Evolutionary conservation across 2,329 filamentous ascomycete species (phyloP).

Genomic region (Aureobasidium sp.): DNA sequence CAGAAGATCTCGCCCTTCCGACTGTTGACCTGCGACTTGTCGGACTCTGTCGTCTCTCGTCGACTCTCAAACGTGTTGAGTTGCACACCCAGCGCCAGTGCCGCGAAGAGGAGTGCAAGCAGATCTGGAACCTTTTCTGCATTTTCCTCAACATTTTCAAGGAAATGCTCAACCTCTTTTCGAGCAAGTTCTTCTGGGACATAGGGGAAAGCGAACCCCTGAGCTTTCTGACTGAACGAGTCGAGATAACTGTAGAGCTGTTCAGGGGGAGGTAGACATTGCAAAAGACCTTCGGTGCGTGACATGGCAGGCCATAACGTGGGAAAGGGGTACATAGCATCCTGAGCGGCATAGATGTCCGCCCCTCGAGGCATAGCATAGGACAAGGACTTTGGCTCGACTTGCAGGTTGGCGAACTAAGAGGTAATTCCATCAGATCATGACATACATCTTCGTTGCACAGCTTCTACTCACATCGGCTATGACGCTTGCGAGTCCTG

Average conservation of each 20-base stretch:
- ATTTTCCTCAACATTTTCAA: conserved; percentile 37
- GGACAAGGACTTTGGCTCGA: conserved; percentile 36
- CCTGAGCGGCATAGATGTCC: conserved; percentile 37
- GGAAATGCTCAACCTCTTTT: conserved; percentile 40
- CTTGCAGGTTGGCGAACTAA: conserved; percentile 39
- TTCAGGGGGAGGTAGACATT: conserved; percentile 33
- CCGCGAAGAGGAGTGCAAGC: conserved; percentile 43
- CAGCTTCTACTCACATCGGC: conserved; percentile 34
- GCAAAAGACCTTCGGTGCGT: conserved; percentile 31
- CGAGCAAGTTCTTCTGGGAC: conserved; percentile 38
- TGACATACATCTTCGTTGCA: not conserved
- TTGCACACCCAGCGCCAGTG: conserved; percentile 41
- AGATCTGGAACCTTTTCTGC: conserved; percentile 40
- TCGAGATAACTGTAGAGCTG: conserved; percentile 36
- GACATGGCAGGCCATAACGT: conserved; percentile 35
- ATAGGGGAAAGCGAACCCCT: conserved; percentile 41
- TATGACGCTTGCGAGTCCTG: conserved; percentile 42
- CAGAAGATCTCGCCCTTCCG: conserved; percentile 36
- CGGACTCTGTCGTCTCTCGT: conserved; percentile 33
- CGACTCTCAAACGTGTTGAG: conserved; percentile 39
- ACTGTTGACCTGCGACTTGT: not conserved
- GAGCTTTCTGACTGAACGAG: conserved; percentile 37
- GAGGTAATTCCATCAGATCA: not conserved
- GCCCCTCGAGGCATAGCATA: conserved; percentile 37
- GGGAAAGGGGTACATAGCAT: conserved; percentile 38